Conservation (phyloP, 1,139 yeast genomes). For the Candida tropicalis region DNA sequence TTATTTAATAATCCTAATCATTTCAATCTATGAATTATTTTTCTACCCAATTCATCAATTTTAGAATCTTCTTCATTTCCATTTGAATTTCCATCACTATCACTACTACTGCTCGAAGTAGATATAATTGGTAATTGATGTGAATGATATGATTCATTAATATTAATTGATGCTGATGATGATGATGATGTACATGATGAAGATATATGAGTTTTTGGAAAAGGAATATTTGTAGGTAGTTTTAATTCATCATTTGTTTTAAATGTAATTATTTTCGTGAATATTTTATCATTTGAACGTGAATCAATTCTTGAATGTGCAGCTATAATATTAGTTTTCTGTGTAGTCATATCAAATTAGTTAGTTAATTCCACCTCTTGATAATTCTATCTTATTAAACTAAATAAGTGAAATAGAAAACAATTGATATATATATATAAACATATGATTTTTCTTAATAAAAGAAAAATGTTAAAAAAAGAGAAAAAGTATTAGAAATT, state of each 20-base stretch:
- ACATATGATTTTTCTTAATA: too few species aligned
- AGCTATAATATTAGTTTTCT: not conserved
- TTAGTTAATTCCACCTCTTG: too few species aligned
- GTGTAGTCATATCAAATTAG: not conserved
- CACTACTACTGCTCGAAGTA: too few species aligned
- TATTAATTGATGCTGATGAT: not conserved
- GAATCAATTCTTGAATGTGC: not conserved
- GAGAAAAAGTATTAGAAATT: too few species aligned
- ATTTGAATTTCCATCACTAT: not conserved
- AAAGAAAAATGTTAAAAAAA: too few species aligned
- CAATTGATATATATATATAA: too few species aligned
- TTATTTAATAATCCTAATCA: not conserved
- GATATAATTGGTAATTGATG: too few species aligned
- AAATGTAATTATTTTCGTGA: slow-evolving; percentile 9
- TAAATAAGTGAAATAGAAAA: too few species aligned
- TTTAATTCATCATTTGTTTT: slow-evolving; percentile 3
- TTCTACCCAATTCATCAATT: slow-evolving; percentile 11
- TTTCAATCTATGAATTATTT: slow-evolving; percentile 5
- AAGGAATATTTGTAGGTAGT: slow-evolving; percentile 10
- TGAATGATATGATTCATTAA: too few species aligned
- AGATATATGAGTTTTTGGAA: slow-evolving; percentile 5
- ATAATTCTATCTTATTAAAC: too few species aligned
- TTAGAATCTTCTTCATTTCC: not conserved
- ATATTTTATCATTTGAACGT: slow-evolving; percentile 8
- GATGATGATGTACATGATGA: not conserved